Evolutionary conservation across 2,329 filamentous ascomycete species (phyloP), one percentile per base, ranked within the genome.

Genomic region (Ophiostoma montium): DNA sequence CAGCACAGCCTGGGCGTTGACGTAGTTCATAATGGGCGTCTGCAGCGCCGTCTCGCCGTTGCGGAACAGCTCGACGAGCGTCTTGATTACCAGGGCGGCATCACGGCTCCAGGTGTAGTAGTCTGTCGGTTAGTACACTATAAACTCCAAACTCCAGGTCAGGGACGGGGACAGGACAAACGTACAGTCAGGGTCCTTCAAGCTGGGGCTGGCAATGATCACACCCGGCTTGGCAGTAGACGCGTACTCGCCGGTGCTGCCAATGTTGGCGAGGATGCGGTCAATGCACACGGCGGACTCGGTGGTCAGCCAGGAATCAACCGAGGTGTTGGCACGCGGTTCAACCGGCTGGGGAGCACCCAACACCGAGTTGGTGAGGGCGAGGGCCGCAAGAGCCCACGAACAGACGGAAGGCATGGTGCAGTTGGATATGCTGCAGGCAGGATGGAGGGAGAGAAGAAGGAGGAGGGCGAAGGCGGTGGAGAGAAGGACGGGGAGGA

Each of bases 21-120:
- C 76, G 57, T 82, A 90, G 56, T 84, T 71, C 55, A 84, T 70
- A 44, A 90, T 81, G 33, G 71, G 62, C 8, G 62, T 65, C 57
- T 82, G 78, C 18, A 86, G 66, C 35, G 32, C 21, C 6, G 48
- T 12, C 30, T 55, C 23, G 15, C 64, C 63, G 51, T 76, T 67
- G 42, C 66, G 59, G 60, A 87, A 82, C 18, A 75, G 70, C 57
- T 89, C 84, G 9, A 84, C 68, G 15, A 89, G 64, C 21, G 69
- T 67, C 65, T 86, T 86, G 66, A 84, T 76, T 2, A 78, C 77
- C 30, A 89, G 69, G 21, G 80, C 82, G 15, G 81, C 74, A 61
- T 90, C 85, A 58, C 85, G 70, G 1, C 80, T 86, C 85, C 85
- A 90, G 1, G 82, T 86, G 59, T 79, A 89, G 59, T 75, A 88